Base-by-base conservation (phyloP, 2,329 filamentous ascomycete species). In the Nothophoma quercina region DNA sequence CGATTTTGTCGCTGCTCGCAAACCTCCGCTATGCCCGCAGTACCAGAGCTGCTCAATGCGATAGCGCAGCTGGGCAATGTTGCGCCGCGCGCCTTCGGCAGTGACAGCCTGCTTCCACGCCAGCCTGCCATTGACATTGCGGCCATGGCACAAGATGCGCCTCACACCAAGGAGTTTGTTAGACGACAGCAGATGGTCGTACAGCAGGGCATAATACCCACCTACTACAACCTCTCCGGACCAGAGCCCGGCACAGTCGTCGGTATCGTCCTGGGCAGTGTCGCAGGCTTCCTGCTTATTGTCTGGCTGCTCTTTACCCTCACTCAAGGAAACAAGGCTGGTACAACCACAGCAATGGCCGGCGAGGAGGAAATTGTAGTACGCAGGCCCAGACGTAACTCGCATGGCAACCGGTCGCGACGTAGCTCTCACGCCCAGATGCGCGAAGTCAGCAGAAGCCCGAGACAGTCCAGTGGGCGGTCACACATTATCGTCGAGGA, bases 301-400 rank as follows among this genome's bases (percentile, higher is more conserved):
- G 70, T 82, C 26, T 83, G 79, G 78, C 73, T 85, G 4, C 65
- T 83, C 19, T 81, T 66, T 62, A 67, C 74, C 1, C 67, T 79
- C 23, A 75, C 64, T 3, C 70, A 73, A 26, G 61, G 68, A 29
- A 62, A 64, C 7, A 65, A 70, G 7, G 41, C 39, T 1, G 55
- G 58, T 54, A 73, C 75, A n/a, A 58, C 45, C 12, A 64, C 62
- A 0, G 75, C 74, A 40, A 75, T 83, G 58, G 70, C 73, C 2
- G 75, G 70, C n/a, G 76, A 79, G 59, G 85, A 88, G 48, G 82
- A 87, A 56, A 85, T 88, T 67, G 82, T 89, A 70, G 68, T 73
- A 46, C 63, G 72, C 34, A 65, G 67, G 33, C 55, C 62, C 23
- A 47, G 58, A 43, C 70, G 65, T 56, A 59, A 65, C 21, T 66